Evolutionary conservation across 2,329 filamentous ascomycete species (phyloP).

Genomic region (Colletotrichum echinochloae): DNA sequence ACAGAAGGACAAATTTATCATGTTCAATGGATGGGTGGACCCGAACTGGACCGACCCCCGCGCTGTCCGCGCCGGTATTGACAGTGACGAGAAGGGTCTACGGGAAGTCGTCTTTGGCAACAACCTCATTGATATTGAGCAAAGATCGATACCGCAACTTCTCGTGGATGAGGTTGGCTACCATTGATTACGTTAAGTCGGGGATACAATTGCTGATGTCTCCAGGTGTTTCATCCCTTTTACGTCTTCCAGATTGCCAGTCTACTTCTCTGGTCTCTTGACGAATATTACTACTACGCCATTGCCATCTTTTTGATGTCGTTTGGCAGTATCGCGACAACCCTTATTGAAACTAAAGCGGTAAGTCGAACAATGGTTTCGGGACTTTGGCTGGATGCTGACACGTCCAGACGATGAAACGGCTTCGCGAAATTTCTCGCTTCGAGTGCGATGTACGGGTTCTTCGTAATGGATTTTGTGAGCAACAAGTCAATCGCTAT

Average conservation of each 20-base stretch:
- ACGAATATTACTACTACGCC: slow-evolving; percentile 98
- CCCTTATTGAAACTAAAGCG: slow-evolving; percentile 88
- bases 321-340: slow-evolving; percentile 88
- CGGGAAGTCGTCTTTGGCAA: slow-evolving; percentile 88
- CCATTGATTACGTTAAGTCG: neutral
- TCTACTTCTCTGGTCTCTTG: slow-evolving; percentile 91
- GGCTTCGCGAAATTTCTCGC: slow-evolving; percentile 88
- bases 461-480: slow-evolving; percentile 92
- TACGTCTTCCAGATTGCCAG: slow-evolving; percentile 98
- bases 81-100: slow-evolving; percentile 86
- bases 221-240: slow-evolving; percentile 92
- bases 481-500: slow-evolving; percentile 46
- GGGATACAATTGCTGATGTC: slow-evolving; percentile 41
- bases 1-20: slow-evolving; percentile 85
- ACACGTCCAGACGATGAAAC: slow-evolving; percentile 78
- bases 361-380: slow-evolving; percentile 57
- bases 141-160: slow-evolving; percentile 86
- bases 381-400: slow-evolving; percentile 30
- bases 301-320: slow-evolving; percentile 96
- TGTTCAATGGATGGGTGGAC: slow-evolving; percentile 94
- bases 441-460: slow-evolving; percentile 98
- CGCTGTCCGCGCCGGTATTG: slow-evolving; percentile 81
- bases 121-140: slow-evolving; percentile 92
- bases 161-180: slow-evolving; percentile 83
- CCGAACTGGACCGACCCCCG: slow-evolving; percentile 86